These are phyloP conservation scores for Aspergillus caelatus DNA, from an alignment of 2,329 filamentous ascomycete species.

Conservation along the genomic window DNA sequence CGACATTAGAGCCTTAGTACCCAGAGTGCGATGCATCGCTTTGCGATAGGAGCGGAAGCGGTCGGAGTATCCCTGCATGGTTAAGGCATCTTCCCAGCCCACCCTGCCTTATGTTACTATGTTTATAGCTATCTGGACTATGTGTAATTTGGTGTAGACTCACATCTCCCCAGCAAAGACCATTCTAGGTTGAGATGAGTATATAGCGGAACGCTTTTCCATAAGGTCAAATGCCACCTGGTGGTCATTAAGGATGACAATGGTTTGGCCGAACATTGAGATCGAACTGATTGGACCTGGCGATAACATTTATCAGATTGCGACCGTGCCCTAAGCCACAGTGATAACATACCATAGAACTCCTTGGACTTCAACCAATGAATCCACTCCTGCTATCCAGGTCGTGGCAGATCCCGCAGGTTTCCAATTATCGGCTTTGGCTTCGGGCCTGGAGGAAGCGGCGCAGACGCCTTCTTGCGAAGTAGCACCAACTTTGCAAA, in stretches of 20 bases:
- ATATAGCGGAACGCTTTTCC: conserved; percentile 30
- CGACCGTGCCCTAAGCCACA: not conserved
- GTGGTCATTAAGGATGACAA: conserved; percentile 37
- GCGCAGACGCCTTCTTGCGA: not conserved
- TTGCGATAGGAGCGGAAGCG: conserved; percentile 48
- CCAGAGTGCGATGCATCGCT: conserved; percentile 48
- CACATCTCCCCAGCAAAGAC: conserved; percentile 40
- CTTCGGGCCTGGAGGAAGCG: conserved; percentile 8
- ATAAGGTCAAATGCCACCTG: conserved; percentile 32
- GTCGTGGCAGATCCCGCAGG: conserved; percentile 7
- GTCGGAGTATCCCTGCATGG: conserved; percentile 38
- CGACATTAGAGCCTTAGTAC: too few relatives aligned
- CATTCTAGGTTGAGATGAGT: conserved; percentile 30
- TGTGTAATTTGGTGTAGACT: conserved; percentile 4
- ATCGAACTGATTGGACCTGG: conserved; percentile 38
- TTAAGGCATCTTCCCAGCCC: conserved; percentile 43
- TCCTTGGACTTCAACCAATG: conserved; percentile 10
- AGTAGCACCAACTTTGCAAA: not conserved
- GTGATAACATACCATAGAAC: conserved; percentile 6
- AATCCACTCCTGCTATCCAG: conserved; percentile 4
- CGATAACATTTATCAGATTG: not conserved
- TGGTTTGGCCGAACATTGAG: conserved; percentile 27
- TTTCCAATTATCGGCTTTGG: conserved; percentile 10
- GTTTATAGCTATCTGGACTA: not conserved
- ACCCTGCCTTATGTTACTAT: conserved; percentile 13